A percentile compares a stretch with the other conserved stretches of the same genome.
These are phyloP conservation scores for Tylopilus vinaceipallidus DNA, from an alignment of 768 basidiomycete genomes.

Conservation along the genomic window DNA sequence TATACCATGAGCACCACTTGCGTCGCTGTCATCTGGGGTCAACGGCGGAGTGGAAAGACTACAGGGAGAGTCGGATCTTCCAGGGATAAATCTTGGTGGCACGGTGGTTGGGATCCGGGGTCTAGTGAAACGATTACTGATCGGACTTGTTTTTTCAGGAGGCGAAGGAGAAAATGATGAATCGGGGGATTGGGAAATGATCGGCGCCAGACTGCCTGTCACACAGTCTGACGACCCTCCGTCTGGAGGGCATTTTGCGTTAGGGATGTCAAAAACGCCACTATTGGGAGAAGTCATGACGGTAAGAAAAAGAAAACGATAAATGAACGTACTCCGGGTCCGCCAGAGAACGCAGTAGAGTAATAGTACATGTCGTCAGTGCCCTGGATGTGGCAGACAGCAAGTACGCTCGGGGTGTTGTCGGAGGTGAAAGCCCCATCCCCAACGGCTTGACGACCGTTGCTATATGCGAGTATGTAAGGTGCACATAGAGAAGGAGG, in stretches of 20 bases:
- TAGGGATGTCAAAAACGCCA: conserved; percentile 96
- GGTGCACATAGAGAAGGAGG: background rate
- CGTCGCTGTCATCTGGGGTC: conserved; percentile 68
- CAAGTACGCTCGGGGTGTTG: conserved; percentile 76
- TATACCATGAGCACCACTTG: conserved; percentile 40
- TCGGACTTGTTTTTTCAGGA: conserved; percentile 21
- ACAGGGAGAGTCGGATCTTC: conserved; percentile 36
- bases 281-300: conserved; percentile 36
- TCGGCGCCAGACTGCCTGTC: conserved; percentile 87
- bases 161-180: conserved; percentile 33
- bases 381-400: conserved; percentile 83
- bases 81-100: conserved; percentile 43
- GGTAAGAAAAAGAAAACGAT: background rate
- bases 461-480: conserved; percentile 48
- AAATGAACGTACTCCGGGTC: conserved; percentile 68
- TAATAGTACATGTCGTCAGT: conserved; percentile 84
- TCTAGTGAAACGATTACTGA: conserved; percentile 16
- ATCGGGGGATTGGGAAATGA: conserved; percentile 44
- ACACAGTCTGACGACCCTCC: conserved; percentile 94
- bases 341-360: conserved; percentile 92
- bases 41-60: conserved; percentile 70
- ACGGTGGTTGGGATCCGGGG: conserved; percentile 29
- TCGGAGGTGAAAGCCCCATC: conserved; percentile 89
- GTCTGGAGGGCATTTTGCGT: conserved; percentile 90
- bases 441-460: conserved; percentile 95